These are phyloP conservation scores for Cymbidium sinense DNA, from an alignment of 106 monocot species.

Conservation along the genomic window DNA sequence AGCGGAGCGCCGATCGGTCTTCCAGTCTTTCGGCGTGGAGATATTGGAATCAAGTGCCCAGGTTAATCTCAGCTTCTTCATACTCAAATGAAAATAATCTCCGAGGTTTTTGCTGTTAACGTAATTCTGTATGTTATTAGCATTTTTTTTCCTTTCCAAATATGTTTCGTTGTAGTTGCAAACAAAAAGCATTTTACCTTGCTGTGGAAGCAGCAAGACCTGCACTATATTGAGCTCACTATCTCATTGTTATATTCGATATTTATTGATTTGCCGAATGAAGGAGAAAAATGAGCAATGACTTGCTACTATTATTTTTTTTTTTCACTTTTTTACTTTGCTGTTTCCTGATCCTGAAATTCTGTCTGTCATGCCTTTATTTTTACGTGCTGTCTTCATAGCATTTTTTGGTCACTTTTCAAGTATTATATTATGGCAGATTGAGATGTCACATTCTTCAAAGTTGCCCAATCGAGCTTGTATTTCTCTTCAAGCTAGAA, in stretches of 20 bases:
- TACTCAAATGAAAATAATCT: not conserved
- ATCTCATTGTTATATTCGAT: not conserved
- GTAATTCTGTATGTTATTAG: not conserved
- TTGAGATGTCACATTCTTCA: too few relatives aligned
- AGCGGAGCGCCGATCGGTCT: conserved; percentile 38
- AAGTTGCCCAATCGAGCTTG: too few relatives aligned
- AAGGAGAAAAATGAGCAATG: too few relatives aligned
- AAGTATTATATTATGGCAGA: too few relatives aligned
- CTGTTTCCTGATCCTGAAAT: too few relatives aligned
- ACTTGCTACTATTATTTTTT: too few relatives aligned
- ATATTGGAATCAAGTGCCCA: conserved; percentile 49
- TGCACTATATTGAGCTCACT: not conserved
- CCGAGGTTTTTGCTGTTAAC: conserved; percentile 1
- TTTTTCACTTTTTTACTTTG: too few relatives aligned
- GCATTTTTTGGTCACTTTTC: too few relatives aligned
- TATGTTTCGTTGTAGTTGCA: not conserved
- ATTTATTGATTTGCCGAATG: too few relatives aligned
- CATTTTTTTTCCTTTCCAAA: not conserved
- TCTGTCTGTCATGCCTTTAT: too few relatives aligned
- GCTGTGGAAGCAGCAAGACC: not conserved
- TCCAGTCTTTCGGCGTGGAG: conserved; percentile 58
- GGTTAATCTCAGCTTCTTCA: conserved; percentile 17
- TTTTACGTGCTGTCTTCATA: too few relatives aligned
- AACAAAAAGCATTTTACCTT: not conserved
- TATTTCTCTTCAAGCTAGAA: too few relatives aligned